Evolutionary conservation across 352 stramenopile genomes (phyloP), one percentile per base, ranked within the genome.

Genomic region (Saprolegnia parasitica): DNA sequence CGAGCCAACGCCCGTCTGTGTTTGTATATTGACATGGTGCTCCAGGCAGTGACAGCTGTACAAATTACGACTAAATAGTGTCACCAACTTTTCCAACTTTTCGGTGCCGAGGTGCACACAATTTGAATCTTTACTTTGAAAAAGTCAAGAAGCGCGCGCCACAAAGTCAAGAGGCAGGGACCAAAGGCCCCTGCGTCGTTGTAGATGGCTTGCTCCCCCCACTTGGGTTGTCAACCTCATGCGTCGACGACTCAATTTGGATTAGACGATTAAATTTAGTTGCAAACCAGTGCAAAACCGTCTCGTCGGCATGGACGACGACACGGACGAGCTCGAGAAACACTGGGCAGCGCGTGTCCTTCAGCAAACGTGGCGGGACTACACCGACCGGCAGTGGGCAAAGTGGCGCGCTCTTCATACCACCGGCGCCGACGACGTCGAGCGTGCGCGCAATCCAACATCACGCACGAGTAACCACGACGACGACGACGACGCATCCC

Each of bases 311-410:
- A n/a, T 49, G 42, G 39, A 55, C 6, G 63, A 70, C 13, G 24
- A 15, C 6, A 70, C 26, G 6, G 63, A 70, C 8, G 63, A 24
- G 20, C 54, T 70, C 9, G 63, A 70, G 21, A 32, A 21, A 26
- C 29, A 70, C n/a, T 70, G 63, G 63, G 63, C 63, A 39, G 63
- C 63, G 0, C 55, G 42, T 39, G 47, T 70, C 11, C 24, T 70
- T 37, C 63, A 70, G 39, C 46, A 61, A 20, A 62, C 54, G 20
- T 70, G 63, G 63, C 62, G 32, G n/a, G 46, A 37, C 26, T 70
- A 62, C 54, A 70, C 63, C 3, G 46, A 70, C 15, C 29, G 37
- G 6, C 63, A 63, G 24, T 70, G 63, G 63, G n/a, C 29, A 21
- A 50, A 40, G 5, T 70, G 63, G 63, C 63, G 32, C 4, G 5